phyloP scores from a whole-genome alignment of 1,284 basidiomycete genomes.

The Boletellus dicymbophilus region DNA sequence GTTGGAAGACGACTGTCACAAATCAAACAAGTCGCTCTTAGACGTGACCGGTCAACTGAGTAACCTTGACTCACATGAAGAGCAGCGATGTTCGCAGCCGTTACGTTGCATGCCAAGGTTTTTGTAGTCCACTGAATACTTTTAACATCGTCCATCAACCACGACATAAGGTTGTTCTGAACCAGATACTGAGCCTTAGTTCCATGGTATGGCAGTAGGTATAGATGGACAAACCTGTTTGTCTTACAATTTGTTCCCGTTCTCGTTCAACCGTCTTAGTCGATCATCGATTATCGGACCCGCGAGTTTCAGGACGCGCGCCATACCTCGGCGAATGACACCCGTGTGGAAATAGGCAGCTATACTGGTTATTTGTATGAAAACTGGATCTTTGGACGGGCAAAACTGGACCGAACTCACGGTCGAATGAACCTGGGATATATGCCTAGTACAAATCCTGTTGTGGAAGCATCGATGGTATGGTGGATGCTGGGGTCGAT shows the following conservation, averaged over 20 bases:
- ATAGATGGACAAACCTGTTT: conserved; percentile 36
- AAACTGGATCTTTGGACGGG: too few relatives aligned
- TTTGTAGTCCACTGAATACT: conserved; percentile 19
- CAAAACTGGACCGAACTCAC: conserved; percentile 28
- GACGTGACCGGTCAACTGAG: background rate
- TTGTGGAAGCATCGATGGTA: conserved; percentile 32
- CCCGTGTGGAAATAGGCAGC: background rate
- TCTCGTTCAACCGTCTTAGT: conserved; percentile 27
- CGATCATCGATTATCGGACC: conserved; percentile 42
- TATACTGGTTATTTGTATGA: background rate
- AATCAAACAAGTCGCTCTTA: background rate
- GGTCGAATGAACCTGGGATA: conserved; percentile 42
- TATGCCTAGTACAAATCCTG: conserved; percentile 26
- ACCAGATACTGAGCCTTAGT: background rate
- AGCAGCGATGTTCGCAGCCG: conserved; percentile 40
- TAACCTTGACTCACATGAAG: conserved; percentile 31
- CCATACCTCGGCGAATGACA: background rate
- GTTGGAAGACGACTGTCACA: background rate
- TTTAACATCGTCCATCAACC: conserved; percentile 44
- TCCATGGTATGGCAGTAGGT: background rate
- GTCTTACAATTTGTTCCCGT: conserved; percentile 38
- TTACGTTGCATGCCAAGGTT: conserved; percentile 33
- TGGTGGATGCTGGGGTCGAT: conserved; percentile 36
- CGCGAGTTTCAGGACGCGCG: conserved; percentile 27
- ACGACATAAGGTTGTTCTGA: conserved; percentile 45